Conservation (phyloP, 306 rosid species). For the Cucurbita pepo region DNA sequence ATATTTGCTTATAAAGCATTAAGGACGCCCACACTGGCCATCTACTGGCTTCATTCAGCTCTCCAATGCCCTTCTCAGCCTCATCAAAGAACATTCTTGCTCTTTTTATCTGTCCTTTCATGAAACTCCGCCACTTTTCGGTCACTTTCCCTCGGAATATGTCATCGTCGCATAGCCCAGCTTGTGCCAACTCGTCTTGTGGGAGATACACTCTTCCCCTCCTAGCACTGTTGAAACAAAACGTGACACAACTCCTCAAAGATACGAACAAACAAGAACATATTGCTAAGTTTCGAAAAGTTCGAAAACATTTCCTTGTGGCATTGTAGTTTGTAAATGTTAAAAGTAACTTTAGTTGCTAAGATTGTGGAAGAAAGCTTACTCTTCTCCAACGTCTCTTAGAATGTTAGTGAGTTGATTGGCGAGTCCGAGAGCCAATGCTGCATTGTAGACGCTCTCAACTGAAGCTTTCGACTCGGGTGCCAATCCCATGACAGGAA, state of each 20-base stretch:
- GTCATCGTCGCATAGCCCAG: constrained; percentile 79
- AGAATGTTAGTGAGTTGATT: constrained; percentile 96
- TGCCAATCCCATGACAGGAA: constrained; percentile 88
- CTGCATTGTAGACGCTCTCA: constrained; percentile 74
- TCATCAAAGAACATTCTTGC: constrained; percentile 87
- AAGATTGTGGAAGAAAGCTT: constrained; percentile 16
- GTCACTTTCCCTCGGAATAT: constrained; percentile 57
- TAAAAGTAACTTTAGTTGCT: not conserved
- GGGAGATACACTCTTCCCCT: constrained; percentile 96
- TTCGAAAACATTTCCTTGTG: not conserved
- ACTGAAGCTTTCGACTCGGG: constrained; percentile 72
- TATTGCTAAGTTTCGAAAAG: not conserved
- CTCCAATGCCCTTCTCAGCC: constrained; percentile 80
- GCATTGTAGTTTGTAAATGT: not conserved
- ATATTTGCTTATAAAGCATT: constrained; percentile 63
- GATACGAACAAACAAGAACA: not conserved
- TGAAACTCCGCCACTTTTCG: constrained; percentile 75
- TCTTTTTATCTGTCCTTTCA: constrained; percentile 75
- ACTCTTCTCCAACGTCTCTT: constrained; percentile 99
- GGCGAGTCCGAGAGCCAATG: constrained; percentile 85
- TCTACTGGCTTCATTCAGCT: constrained; percentile 66
- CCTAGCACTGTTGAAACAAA: constrained; percentile 39
- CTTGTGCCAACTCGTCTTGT: constrained; percentile 71
- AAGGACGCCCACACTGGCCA: constrained; percentile 93
- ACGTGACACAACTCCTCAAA: not conserved